A percentile compares a stretch with the other conserved stretches of the same genome.
Conservation (phyloP, 192 early-diverging fungal species). For the Coemansia sp. region DNA sequence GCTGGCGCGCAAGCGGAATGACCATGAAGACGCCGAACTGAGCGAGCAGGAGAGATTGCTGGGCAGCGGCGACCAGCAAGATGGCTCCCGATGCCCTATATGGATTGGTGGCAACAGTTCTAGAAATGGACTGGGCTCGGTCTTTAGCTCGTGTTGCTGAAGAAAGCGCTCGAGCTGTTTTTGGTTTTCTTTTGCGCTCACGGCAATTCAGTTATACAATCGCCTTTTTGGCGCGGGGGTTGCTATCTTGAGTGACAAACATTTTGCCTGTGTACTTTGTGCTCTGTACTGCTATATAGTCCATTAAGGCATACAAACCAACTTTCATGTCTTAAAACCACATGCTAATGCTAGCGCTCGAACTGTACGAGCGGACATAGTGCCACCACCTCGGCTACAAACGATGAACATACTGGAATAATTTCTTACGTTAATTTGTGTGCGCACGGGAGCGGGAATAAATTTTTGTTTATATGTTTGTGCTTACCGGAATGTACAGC, state of each 20-base stretch:
- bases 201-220: too few species aligned
- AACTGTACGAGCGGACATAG: slow-evolving; percentile 70
- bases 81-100: slow-evolving; percentile 21
- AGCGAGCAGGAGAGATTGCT: slow-evolving; percentile 18
- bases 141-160: slow-evolving; percentile 1
- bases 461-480: neutral
- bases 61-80: slow-evolving; percentile 9
- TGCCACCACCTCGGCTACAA: slow-evolving; percentile 85
- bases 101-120: slow-evolving; percentile 22
- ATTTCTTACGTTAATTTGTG: neutral
- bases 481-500: slow-evolving; percentile 81
- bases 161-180: neutral
- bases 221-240: too few species aligned
- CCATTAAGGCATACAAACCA: too few species aligned
- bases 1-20: slow-evolving; percentile 30
- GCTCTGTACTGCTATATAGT: too few species aligned
- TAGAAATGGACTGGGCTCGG: neutral
- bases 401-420: neutral
- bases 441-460: neutral
- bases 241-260: too few species aligned
- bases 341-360: slow-evolving; percentile 83
- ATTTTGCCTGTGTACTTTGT: too few species aligned
- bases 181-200: too few species aligned
- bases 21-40: slow-evolving; percentile 6
- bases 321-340: too few species aligned